Conservation (phyloP, 345 rosid genomes). For the Aegle marmelos region DNA sequence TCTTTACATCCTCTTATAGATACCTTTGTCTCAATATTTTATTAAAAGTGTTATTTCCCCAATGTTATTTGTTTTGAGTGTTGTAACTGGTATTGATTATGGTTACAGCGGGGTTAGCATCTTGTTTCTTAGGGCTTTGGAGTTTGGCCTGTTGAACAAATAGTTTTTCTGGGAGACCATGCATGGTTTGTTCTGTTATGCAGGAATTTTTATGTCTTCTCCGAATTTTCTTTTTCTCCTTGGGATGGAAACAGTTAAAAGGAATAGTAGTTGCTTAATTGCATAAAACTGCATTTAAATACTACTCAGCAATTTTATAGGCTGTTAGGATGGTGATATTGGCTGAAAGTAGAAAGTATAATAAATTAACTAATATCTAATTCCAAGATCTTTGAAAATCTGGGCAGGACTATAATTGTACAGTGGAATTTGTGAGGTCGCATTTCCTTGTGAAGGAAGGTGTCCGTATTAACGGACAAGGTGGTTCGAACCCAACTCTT, state of each 20-base stretch:
- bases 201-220: neutral
- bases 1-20: neutral
- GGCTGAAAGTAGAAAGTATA: neutral
- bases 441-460: conserved; percentile 98
- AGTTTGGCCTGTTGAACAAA: conserved; percentile 2
- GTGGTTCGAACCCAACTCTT: conserved; percentile 76
- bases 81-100: neutral
- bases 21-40: neutral
- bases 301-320: neutral
- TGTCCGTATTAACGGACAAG: conserved; percentile 56
- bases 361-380: neutral
- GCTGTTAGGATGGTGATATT: neutral
- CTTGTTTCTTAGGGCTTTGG: neutral
- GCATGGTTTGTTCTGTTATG: neutral
- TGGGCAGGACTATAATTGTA: conserved; percentile 77
- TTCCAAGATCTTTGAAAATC: conserved; percentile 13
- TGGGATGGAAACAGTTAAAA: neutral
- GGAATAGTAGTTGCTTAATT: neutral
- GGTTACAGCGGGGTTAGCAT: neutral
- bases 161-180: neutral
- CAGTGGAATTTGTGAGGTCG: conserved; percentile 86
- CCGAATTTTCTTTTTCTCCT: neutral
- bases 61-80: neutral
- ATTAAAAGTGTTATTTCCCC: neutral
- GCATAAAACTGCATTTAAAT: neutral